Percentiles rank a stretch among this genome's conserved stretches.
phyloP scores from a whole-genome alignment of 805 yeast species.

The Pichia paraexigua region DNA sequence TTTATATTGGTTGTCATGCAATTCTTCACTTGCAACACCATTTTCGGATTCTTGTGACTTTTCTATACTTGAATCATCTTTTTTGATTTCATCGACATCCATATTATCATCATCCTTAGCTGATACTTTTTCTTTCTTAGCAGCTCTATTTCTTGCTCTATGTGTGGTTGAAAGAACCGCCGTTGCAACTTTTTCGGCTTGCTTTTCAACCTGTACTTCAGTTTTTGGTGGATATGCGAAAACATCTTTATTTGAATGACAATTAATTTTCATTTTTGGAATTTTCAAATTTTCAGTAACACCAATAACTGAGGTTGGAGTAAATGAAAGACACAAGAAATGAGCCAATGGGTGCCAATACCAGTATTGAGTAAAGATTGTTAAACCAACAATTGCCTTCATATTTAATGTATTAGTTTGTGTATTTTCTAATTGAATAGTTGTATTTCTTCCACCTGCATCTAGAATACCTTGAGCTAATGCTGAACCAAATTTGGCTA shows the following conservation, averaged over 20 bases:
- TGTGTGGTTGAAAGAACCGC: constrained; percentile 93
- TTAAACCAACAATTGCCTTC: constrained; percentile 86
- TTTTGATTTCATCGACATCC: constrained; percentile 33
- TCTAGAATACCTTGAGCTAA: constrained; percentile 95
- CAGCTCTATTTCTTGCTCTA: constrained; percentile 88
- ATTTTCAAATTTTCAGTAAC: constrained; percentile 77
- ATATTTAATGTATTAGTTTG: constrained; percentile 87
- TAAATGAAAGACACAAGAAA: constrained; percentile 81
- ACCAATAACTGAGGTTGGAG: constrained; percentile 87
- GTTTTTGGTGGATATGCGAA: constrained; percentile 87
- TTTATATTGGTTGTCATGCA: constrained; percentile 32
- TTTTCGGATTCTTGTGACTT: constrained; percentile 19
- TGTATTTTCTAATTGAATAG: constrained; percentile 79
- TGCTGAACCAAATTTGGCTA: constrained; percentile 97
- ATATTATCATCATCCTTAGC: constrained; percentile 40
- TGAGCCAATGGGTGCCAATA: constrained; percentile 98
- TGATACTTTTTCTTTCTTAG: constrained; percentile 37
- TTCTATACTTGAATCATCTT: constrained; percentile 13
- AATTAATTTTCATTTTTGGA: constrained; percentile 74
- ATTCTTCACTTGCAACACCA: constrained; percentile 15
- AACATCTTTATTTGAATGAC: constrained; percentile 70
- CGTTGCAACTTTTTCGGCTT: constrained; percentile 81
- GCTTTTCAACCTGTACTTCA: constrained; percentile 71
- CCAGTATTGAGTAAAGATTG: constrained; percentile 91
- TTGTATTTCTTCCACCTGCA: constrained; percentile 98